Percentiles rank a stretch among this genome's conserved stretches.
Conservation (phyloP, 1,284 basidiomycete species). For the Cutaneotrichosporon arboriforme region DNA sequence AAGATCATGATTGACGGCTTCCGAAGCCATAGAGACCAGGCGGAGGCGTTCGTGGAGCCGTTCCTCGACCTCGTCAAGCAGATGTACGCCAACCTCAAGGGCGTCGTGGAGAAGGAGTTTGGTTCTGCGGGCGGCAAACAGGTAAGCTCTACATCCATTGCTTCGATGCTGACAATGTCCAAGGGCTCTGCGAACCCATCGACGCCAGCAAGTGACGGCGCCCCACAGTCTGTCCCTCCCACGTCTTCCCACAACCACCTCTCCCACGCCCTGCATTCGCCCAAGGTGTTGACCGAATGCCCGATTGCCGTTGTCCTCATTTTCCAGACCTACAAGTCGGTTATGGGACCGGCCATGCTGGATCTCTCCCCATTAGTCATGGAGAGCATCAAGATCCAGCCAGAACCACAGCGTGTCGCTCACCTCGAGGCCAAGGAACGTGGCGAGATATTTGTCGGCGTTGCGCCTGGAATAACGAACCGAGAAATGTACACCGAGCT, state of each 20-base stretch:
- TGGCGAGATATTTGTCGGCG: conserved; percentile 75
- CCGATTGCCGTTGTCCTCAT: conserved; percentile 89
- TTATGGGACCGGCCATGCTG: conserved; percentile 63
- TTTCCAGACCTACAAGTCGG: conserved; percentile 70
- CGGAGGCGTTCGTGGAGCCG: conserved; percentile 71
- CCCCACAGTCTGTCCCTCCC: conserved; percentile 16
- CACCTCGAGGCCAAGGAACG: conserved; percentile 74
- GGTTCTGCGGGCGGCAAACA: conserved; percentile 31
- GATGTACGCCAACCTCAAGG: conserved; percentile 69
- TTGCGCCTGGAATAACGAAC: conserved; percentile 70
- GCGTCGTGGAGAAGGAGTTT: conserved; percentile 71
- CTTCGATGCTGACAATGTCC: not conserved
- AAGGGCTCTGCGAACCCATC: conserved; percentile 8
- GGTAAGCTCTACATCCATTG: conserved; percentile 13
- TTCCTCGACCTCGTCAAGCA: conserved; percentile 72
- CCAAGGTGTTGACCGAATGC: conserved; percentile 93
- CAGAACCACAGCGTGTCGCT: conserved; percentile 79
- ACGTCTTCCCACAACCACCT: conserved; percentile 15
- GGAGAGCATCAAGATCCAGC: conserved; percentile 66
- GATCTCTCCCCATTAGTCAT: conserved; percentile 71
- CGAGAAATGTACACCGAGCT: conserved; percentile 77
- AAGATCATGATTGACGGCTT: conserved; percentile 80
- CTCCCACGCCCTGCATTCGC: conserved; percentile 62
- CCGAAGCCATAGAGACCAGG: conserved; percentile 55
- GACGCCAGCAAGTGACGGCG: conserved; percentile 10